Evolutionary conservation across 2,329 filamentous ascomycete species (phyloP), one percentile per base, ranked within the genome.

Genomic region (Diaporthe vaccinii): DNA sequence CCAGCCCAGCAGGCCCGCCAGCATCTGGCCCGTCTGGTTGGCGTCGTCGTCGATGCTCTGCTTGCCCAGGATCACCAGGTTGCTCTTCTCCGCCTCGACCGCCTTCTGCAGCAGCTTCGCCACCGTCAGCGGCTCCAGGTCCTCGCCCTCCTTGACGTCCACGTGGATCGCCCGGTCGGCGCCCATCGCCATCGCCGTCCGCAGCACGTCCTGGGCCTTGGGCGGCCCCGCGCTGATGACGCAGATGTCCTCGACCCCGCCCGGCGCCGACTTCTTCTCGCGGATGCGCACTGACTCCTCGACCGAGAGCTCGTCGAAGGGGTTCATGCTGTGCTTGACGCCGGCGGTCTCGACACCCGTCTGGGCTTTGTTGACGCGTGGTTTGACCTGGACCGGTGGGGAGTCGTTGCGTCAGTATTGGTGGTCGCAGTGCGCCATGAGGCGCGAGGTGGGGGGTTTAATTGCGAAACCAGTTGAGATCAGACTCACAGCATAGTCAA

Each of bases 251-350:
- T 95, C 93, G 77, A 99, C 96, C 81, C 93, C 93, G 78, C 90
- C 88, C 25, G 92, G 90, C 25, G 91, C 91, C 74, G 86, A 85
- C 85, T 94, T 94, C 88, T 94, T 94, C 85, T 98, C 96, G 84
- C 97, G 96, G 83, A 99, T 93, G 55, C 95, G 95, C 70, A 98
- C 94, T 70, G 96, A 95, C 88, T 98, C 97, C 87, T 99, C 97
- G 84, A 99, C 92, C 58, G 95, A 97, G 82, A 99, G 94, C 85
- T 99, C 97, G 89, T 99, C 97, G 87, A 99, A 99, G 28, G 97
- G 97, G 89, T 98, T 99, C 91, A 99, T 96, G 84, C 93, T 96
- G 90, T 98, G 96, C 87, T 98, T 98, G 82, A 98, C 95, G 79
- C 94, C 94, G 78, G 93, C 90, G 73, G 94, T 98, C 86, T 98